Evolutionary conservation across 2,329 filamentous ascomycete genomes (phyloP), one percentile per base, ranked within the genome.

Genomic region (Diaporthe sp.): DNA sequence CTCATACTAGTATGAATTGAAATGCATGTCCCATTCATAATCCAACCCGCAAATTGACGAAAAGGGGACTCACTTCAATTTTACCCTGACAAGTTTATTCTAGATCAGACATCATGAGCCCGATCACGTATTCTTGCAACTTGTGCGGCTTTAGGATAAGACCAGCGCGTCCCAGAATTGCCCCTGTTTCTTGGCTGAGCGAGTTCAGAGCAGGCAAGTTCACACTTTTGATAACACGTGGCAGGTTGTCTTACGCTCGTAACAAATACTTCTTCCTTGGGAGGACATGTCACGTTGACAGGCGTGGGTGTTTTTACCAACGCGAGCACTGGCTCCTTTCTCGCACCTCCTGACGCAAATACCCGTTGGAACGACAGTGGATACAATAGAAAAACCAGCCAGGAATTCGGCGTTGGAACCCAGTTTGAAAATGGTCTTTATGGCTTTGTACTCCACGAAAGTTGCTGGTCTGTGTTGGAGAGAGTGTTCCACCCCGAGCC

Each of bases 141-240:
- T 17, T 58, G 5, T 58, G 55, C 28, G 55, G 55, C 31, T 37
- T 37, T 2, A 58, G 1, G 4, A 34, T 58, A 3, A 2, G 28
- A 15, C 55, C 28, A 5, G 28, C 7, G 15, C 5, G 13, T 20
- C 53, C 25, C 3, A 17, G 55, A 6, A 57, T 1, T 2, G 25
- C 6, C 17, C 28, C 55, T 15, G 8, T 34, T 34, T 37, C 2
- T 58, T 58, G 55, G 55, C 28, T 22, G 31, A 20, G 17, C 15
- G 15, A 58, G 28, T 58, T 58, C 31, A 34, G 55, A 58, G 55
- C 55, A 34, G 28, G 28, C 15, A 34, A 58, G 55, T 22, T 34
- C 15, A 1, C 5, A 1, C 6, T 4, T 10, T 17, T 5, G 3
- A 34, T 34, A 3, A 22, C 15, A 1, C 10, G 13, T 28, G 9